Evolutionary conservation across 768 basidiomycete genomes (phyloP).

Genomic region (Cyathus striatus): DNA sequence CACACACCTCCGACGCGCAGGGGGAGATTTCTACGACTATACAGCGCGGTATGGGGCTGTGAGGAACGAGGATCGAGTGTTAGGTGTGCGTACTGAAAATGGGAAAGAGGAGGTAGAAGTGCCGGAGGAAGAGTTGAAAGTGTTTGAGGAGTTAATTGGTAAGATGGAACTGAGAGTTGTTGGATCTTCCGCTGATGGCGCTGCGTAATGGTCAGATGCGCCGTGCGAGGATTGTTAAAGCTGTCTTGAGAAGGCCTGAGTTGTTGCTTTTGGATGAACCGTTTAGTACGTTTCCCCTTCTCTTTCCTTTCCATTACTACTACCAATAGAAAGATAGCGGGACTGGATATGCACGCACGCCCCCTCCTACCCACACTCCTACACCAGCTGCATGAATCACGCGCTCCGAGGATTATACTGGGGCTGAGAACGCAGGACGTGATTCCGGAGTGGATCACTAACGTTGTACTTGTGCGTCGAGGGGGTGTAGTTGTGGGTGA

Average conservation of each 20-base stretch:
- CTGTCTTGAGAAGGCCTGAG: slow-evolving; percentile 61
- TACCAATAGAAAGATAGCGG: slow-evolving; percentile 42
- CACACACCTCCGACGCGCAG: slow-evolving; percentile 47
- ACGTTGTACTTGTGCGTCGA: slow-evolving; percentile 51
- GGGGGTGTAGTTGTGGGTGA: slow-evolving; percentile 49
- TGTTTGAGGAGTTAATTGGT: slow-evolving; percentile 50
- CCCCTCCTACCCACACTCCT: slow-evolving; percentile 51
- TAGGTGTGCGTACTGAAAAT: not conserved
- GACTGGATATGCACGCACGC: slow-evolving; percentile 64
- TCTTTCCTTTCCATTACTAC: not conserved
- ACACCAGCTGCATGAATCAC: slow-evolving; percentile 40
- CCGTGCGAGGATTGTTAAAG: slow-evolving; percentile 77
- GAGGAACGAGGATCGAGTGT: slow-evolving; percentile 50
- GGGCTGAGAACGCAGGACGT: slow-evolving; percentile 62
- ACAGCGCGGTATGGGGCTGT: slow-evolving; percentile 89
- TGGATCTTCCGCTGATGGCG: slow-evolving; percentile 83
- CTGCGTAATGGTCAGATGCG: slow-evolving; percentile 92
- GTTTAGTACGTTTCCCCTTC: slow-evolving; percentile 49
- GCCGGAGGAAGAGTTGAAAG: not conserved
- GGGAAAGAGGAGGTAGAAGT: not conserved
- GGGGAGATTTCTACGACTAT: slow-evolving; percentile 86
- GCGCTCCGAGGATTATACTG: slow-evolving; percentile 57
- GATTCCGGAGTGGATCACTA: slow-evolving; percentile 68
- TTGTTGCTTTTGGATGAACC: slow-evolving; percentile 90
- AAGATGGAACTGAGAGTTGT: slow-evolving; percentile 55